Conservation (phyloP, 345 rosid genomes). For the Sonneratia caseolaris region DNA sequence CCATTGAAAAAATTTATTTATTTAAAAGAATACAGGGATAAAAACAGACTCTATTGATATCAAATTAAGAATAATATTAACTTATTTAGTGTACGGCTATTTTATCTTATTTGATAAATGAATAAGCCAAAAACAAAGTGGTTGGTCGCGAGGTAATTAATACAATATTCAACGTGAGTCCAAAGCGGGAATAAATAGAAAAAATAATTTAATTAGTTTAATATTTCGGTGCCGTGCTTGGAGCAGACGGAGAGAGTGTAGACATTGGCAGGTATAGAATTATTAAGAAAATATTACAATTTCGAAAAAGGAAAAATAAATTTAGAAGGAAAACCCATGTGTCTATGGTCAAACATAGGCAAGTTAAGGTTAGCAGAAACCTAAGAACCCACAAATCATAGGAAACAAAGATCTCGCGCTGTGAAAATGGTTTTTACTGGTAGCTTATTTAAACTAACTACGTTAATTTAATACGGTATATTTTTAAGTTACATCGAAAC, state of each 20-base stretch:
- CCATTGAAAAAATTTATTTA: too few species aligned
- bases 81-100: not conserved
- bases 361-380: not conserved
- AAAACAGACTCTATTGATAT: too few species aligned
- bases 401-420: not conserved
- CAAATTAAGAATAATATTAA: not conserved
- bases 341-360: not conserved
- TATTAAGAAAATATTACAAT: not conserved
- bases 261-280: not conserved
- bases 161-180: not conserved
- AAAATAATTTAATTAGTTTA: not conserved
- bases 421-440: too few species aligned
- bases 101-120: not conserved
- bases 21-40: too few species aligned
- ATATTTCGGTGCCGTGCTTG: not conserved
- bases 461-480: too few species aligned
- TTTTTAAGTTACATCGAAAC: too few species aligned
- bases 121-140: not conserved
- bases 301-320: not conserved
- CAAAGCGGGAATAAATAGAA: not conserved
- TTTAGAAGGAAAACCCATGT: not conserved
- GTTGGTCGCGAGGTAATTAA: not conserved
- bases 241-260: not conserved
- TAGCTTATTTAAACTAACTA: too few species aligned
- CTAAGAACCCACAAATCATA: not conserved